Evolutionary conservation across 495 filamentous ascomycete species (phyloP), one percentile per base, ranked within the genome.

Genomic region (Penicillium canescens): DNA sequence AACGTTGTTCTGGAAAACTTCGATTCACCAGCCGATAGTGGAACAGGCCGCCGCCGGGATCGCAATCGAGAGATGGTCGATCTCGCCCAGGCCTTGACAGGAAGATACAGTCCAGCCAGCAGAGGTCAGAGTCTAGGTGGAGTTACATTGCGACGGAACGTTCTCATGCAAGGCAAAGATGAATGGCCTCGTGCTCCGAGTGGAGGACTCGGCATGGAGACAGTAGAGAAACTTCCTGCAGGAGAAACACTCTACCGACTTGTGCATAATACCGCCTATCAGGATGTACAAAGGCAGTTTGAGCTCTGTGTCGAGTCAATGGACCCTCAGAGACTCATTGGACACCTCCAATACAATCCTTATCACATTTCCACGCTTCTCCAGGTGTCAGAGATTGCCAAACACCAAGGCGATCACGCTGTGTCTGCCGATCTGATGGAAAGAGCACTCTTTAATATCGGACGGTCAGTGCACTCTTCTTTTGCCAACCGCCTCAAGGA

Each of bases 301-400:
- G 84, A 89, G 23, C 74, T 76, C 6, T 86, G 86, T 55, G 94
- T 96, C 20, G 86, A 88, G 65, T 87, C 84, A 45, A 86, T 90
- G 78, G 89, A 96, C 65, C 88, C 90, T 9, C 83, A 92, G 63
- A 75, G 82, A 18, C 70, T 91, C 67, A 75, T 90, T 36, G 71
- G 77, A 3, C 76, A 87, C 28, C 77, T 89, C 4, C 84, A 82
- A 51, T 82, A 82, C 66, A 88, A 91, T 52, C 87, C 91, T 1
- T 98, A 97, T 64, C 92, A 98, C 63, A 85, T 98, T 54, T 93
- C 92, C 0, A 94, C 92, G 2, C 82, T 98, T 8, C 85, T 97
- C 39, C 92, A 96, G 67, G 91, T 94, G 18, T 95, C 91, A 47
- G 91, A 92, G 67, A 87, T 97, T 40, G 91, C 91, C 16, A 90